Evolutionary conservation across 2,329 filamentous ascomycete species (phyloP).

Genomic region (Paecilomyces fulvus): DNA sequence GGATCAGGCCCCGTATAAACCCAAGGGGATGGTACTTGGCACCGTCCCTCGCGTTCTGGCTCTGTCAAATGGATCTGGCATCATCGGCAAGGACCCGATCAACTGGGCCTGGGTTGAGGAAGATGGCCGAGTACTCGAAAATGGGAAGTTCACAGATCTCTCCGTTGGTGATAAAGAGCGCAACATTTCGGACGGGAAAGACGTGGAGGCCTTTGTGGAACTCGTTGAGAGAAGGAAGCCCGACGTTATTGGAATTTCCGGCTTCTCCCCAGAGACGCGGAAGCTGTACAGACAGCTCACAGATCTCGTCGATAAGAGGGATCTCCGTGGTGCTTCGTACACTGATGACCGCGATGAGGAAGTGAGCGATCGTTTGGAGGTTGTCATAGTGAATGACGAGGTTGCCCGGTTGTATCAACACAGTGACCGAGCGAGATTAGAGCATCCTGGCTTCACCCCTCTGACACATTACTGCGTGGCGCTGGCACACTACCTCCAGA

Average conservation of each 20-base stretch:
- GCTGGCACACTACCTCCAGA: conserved; percentile 85
- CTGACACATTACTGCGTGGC: conserved; percentile 84
- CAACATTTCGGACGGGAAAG: conserved; percentile 55
- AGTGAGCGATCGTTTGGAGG: conserved; percentile 70
- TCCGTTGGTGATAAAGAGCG: conserved; percentile 58
- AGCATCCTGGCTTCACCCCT: conserved; percentile 72
- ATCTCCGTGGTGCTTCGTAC: conserved; percentile 71
- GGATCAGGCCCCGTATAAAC: conserved; percentile 93
- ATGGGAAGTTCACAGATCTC: conserved; percentile 78
- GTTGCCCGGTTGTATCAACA: conserved; percentile 94
- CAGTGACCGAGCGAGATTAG: conserved; percentile 66
- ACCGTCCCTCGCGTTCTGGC: conserved; percentile 81
- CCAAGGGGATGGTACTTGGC: conserved; percentile 82
- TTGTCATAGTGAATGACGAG: conserved; percentile 91
- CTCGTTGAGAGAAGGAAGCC: conserved; percentile 71
- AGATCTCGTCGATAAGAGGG: conserved; percentile 66
- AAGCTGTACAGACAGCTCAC: conserved; percentile 75
- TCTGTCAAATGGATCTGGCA: conserved; percentile 75
- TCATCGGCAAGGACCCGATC: conserved; percentile 65
- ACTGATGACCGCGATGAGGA: conserved; percentile 74
- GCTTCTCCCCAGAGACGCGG: conserved; percentile 79
- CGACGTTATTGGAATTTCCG: conserved; percentile 83
- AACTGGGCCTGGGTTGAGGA: conserved; percentile 92
- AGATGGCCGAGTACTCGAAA: conserved; percentile 78
- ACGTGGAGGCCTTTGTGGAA: conserved; percentile 65